phyloP scores from a whole-genome alignment of 1,284 basidiomycete genomes.

The Tylopilus microsporus region DNA sequence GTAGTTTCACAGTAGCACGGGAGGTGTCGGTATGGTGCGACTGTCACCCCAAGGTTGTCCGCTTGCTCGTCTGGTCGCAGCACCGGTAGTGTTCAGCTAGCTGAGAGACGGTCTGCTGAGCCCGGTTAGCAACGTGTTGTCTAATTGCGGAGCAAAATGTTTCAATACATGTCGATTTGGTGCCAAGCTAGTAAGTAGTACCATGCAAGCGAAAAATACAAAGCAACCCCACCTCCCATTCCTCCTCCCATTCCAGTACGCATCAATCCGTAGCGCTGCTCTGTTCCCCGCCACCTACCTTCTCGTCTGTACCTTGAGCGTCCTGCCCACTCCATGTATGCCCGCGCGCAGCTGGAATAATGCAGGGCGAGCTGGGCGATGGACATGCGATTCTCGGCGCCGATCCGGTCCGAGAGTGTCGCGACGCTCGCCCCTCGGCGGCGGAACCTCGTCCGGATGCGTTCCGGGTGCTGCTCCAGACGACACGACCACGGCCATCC shows the following conservation, averaged over 20 bases:
- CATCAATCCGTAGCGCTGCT: constrained; percentile 14
- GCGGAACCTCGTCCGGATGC: constrained; percentile 18
- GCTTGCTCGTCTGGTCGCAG: too few species aligned
- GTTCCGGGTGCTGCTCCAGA: constrained; percentile 47
- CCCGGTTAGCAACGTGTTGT: too few species aligned
- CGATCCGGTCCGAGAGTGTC: constrained; percentile 18
- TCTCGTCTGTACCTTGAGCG: constrained; percentile 14
- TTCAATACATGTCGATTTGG: neutral
- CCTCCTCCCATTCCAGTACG: neutral
- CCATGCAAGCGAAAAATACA: constrained; percentile 18
- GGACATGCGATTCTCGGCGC: constrained; percentile 20
- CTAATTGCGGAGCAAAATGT: too few species aligned
- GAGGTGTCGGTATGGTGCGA: too few species aligned
- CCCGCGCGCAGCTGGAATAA: constrained; percentile 44
- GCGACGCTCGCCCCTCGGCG: constrained; percentile 18
- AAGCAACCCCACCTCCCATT: neutral
- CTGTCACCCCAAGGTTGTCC: too few species aligned
- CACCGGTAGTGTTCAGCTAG: too few species aligned
- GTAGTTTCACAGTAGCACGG: too few species aligned
- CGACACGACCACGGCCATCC: constrained; percentile 48
- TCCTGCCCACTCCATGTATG: constrained; percentile 32
- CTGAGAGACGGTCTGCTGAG: too few species aligned
- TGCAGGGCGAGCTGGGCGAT: constrained; percentile 15
- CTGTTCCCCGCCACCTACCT: constrained; percentile 17
- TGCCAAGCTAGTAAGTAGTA: neutral